Evolutionary conservation across 768 basidiomycete species (phyloP).

Genomic region (Mycena rebaudengoi): DNA sequence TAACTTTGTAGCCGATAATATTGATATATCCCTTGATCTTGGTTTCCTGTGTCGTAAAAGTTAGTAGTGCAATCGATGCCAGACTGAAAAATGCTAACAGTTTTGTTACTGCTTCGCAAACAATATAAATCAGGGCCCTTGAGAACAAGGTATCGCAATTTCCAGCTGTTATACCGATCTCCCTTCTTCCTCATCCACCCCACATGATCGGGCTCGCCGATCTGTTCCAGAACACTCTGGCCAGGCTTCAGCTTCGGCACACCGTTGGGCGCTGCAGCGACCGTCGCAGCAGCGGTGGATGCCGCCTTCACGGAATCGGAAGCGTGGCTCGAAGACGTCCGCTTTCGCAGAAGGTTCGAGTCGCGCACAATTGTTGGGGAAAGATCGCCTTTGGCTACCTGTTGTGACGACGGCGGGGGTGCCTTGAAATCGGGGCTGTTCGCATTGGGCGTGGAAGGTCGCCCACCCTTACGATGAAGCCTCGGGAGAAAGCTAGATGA

Average conservation of each 20-base stretch:
- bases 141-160: slow-evolving; percentile 88
- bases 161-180: slow-evolving; percentile 94
- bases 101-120: slow-evolving; percentile 74
- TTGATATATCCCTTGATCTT: slow-evolving; percentile 98
- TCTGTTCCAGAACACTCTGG: slow-evolving; percentile 84
- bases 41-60: slow-evolving; percentile 66
- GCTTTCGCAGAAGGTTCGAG: slow-evolving; percentile 61
- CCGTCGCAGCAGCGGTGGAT: slow-evolving; percentile 24
- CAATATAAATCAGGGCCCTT: slow-evolving; percentile 94
- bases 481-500: slow-evolving; percentile 57
- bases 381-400: no score
- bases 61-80: background rate
- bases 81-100: slow-evolving; percentile 48
- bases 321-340: slow-evolving; percentile 49
- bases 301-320: slow-evolving; percentile 19
- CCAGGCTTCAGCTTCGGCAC: slow-evolving; percentile 61
- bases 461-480: slow-evolving; percentile 46
- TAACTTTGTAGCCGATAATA: slow-evolving; percentile 89
- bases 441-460: slow-evolving; percentile 24
- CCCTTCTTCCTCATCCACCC: slow-evolving; percentile 98
- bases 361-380: no score
- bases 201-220: slow-evolving; percentile 87
- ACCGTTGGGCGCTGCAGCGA: slow-evolving; percentile 19
- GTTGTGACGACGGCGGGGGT: no score
- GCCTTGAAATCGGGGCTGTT: background rate